Evolutionary conservation across 495 filamentous ascomycete species (phyloP).

Genomic region (Pyrenula massariospora): DNA sequence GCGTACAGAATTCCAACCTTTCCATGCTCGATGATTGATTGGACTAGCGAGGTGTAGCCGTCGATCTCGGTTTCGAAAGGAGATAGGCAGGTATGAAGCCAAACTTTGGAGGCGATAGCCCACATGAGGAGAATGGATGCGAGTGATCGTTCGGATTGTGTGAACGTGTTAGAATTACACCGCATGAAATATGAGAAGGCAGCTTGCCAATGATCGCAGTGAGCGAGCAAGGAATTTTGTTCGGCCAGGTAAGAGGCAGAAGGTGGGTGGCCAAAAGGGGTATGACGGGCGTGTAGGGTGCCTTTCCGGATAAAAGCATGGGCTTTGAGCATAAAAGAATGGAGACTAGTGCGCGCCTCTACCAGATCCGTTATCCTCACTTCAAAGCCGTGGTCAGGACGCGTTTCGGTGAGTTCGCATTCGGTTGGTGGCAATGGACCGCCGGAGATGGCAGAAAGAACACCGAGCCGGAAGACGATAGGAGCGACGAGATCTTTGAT

Average conservation of each 20-base stretch:
- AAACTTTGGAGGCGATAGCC: constrained; percentile 6
- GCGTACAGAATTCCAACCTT: background rate
- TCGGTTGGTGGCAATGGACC: constrained; percentile 5
- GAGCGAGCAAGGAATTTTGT: background rate
- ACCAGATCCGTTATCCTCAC: background rate
- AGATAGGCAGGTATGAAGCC: constrained; percentile 4
- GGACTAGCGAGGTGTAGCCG: constrained; percentile 11
- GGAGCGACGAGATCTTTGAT: constrained; percentile 14
- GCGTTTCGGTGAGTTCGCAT: background rate
- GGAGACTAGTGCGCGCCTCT: background rate
- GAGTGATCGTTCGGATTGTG: constrained; percentile 1
- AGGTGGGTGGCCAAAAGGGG: background rate
- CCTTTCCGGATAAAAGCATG: background rate
- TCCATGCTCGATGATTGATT: constrained; percentile 15
- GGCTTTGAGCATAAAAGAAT: background rate
- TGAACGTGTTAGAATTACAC: background rate
- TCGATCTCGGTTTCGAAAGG: constrained; percentile 10
- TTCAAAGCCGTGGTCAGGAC: background rate
- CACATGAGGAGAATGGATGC: constrained; percentile 5
- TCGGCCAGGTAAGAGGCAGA: background rate
- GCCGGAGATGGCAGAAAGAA: constrained; percentile 12
- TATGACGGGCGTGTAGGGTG: background rate
- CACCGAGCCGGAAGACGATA: constrained; percentile 13
- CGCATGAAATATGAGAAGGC: background rate
- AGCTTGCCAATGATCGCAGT: background rate